These are phyloP conservation scores for Bombardia bombarda DNA, from an alignment of 495 filamentous ascomycete species.

Conservation along the genomic window DNA sequence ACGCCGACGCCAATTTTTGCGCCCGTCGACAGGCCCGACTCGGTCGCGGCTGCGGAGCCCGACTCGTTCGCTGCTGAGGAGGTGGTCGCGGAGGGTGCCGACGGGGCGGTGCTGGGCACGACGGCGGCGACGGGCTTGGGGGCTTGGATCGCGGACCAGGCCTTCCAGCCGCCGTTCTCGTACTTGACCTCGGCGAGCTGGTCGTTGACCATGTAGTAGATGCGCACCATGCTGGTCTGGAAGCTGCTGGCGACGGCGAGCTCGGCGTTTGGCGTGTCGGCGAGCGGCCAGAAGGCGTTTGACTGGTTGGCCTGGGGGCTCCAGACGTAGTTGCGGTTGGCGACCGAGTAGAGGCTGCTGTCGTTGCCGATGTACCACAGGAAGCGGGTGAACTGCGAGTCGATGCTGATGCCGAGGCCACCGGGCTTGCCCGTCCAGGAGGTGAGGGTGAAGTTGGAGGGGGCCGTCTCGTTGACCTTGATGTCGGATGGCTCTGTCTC, in stretches of 20 bases:
- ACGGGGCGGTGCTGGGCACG: background rate
- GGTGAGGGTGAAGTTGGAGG: conserved; percentile 22
- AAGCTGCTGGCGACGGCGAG: conserved; percentile 20
- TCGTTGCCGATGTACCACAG: conserved; percentile 33
- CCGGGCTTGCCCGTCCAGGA: conserved; percentile 20
- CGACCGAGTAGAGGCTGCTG: conserved; percentile 16
- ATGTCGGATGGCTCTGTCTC: conserved; percentile 13
- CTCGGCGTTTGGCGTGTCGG: conserved; percentile 25
- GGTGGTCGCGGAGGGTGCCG: background rate
- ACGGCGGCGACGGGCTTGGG: background rate
- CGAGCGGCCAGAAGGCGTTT: conserved; percentile 20
- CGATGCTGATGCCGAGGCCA: conserved; percentile 20
- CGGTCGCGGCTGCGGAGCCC: background rate
- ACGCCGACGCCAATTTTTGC: conserved; percentile 32
- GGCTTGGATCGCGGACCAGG: conserved; percentile 4
- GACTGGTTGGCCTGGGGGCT: conserved; percentile 12
- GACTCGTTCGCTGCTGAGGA: no score
- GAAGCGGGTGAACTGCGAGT: conserved; percentile 16
- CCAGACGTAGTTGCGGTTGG: conserved; percentile 22
- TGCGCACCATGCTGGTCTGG: conserved; percentile 13
- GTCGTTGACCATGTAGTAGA: conserved; percentile 28
- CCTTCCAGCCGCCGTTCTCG: conserved; percentile 17
- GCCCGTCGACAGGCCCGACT: conserved; percentile 19
- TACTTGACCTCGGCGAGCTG: conserved; percentile 24
- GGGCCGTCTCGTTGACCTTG: conserved; percentile 15